Evolutionary conservation across 164 flowering plant species (phyloP).

Genomic region (Macadamia integrifolia): DNA sequence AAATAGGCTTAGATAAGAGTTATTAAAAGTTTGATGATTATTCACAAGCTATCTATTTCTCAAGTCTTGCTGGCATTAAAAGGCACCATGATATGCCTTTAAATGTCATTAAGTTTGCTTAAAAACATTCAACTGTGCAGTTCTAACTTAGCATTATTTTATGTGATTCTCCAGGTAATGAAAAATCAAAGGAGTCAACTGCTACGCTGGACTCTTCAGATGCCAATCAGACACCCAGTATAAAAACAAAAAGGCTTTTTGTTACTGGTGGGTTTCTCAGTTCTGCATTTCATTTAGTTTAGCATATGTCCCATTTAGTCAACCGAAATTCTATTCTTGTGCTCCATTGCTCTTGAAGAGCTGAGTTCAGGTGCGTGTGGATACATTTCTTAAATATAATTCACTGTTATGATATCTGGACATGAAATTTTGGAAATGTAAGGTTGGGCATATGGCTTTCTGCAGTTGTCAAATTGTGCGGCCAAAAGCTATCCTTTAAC

Average conservation of each 20-base stretch:
- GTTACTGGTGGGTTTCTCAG: conserved; percentile 55
- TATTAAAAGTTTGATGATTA: too few relatives aligned
- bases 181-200: conserved; percentile 5
- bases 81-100: too few relatives aligned
- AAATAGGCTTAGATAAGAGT: too few relatives aligned
- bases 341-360: neutral
- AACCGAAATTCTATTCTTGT: neutral
- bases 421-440: too few relatives aligned
- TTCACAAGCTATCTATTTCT: too few relatives aligned
- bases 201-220: conserved; percentile 26
- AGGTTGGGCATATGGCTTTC: too few relatives aligned
- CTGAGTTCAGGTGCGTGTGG: neutral
- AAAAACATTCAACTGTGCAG: too few relatives aligned
- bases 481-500: too few relatives aligned
- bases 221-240: conserved; percentile 25
- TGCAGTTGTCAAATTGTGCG: too few relatives aligned
- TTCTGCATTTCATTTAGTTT: conserved; percentile 1
- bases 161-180: conserved; percentile 30
- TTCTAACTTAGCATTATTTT: neutral
- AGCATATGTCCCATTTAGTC: too few relatives aligned
- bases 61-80: too few relatives aligned
- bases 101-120: too few relatives aligned
- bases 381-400: neutral
- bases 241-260: conserved; percentile 80
- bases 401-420: neutral